Conservation (phyloP, 306 rosid species). For the Erythrophleum fordii region DNA sequence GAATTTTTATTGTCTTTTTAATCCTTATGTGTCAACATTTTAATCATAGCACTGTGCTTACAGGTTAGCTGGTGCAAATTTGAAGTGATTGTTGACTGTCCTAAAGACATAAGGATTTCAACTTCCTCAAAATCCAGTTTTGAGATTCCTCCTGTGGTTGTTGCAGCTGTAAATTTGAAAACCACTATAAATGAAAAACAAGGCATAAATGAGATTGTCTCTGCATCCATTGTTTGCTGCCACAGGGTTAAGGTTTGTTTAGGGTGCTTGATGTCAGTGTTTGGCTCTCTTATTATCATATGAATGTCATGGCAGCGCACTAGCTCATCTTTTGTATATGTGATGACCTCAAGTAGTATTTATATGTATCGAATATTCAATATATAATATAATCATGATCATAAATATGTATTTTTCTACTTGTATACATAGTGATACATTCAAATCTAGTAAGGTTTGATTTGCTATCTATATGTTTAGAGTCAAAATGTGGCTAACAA, state of each 20-base stretch:
- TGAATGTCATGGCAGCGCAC: conserved; percentile 17
- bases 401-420: not conserved
- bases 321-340: conserved; percentile 14
- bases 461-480: conserved; percentile 30
- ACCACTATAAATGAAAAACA: conserved; percentile 75
- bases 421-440: not conserved
- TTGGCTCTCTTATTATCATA: conserved; percentile 29
- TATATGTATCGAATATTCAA: not conserved
- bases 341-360: not conserved
- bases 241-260: conserved; percentile 81
- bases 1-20: conserved; percentile 13
- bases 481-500: conserved; percentile 20
- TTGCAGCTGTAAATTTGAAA: conserved; percentile 80
- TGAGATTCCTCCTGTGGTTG: conserved; percentile 84
- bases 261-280: conserved; percentile 28
- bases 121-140: conserved; percentile 56
- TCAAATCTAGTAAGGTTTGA: conserved; percentile 13
- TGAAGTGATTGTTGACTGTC: conserved; percentile 77
- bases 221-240: conserved; percentile 93
- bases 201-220: conserved; percentile 78
- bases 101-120: conserved; percentile 69
- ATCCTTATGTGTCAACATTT: conserved; percentile 9
- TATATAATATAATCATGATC: not conserved
- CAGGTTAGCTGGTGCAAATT: conserved; percentile 99
- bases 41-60: conserved; percentile 38